phyloP scores from a whole-genome alignment of 2,329 filamentous ascomycete species.

The Pseudopyrenochaeta lycopersici region DNA sequence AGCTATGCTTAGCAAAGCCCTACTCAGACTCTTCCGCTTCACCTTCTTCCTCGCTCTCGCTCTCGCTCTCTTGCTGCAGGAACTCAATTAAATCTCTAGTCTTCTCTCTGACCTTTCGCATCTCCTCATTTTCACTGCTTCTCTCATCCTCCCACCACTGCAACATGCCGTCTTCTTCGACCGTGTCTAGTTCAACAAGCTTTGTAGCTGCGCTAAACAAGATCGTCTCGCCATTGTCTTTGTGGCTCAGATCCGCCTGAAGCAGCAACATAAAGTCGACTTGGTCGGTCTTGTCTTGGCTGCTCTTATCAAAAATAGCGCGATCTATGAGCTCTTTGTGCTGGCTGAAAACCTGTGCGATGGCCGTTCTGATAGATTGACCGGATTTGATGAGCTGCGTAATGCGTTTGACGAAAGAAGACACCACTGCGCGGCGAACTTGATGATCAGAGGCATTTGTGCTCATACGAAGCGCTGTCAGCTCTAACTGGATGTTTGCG shows the following conservation, averaged over 20 bases:
- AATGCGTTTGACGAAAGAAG: slow-evolving; percentile 84
- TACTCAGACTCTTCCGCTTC: slow-evolving; percentile 59
- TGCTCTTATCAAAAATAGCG: slow-evolving; percentile 66
- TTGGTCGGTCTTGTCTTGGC: slow-evolving; percentile 71
- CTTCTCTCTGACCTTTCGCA: slow-evolving; percentile 76
- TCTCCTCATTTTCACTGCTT: slow-evolving; percentile 71
- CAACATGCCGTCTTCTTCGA: slow-evolving; percentile 89
- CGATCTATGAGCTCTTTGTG: slow-evolving; percentile 69
- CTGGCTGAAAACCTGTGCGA: slow-evolving; percentile 53
- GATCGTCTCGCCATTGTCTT: slow-evolving; percentile 70
- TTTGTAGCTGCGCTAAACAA: slow-evolving; percentile 83
- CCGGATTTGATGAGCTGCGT: slow-evolving; percentile 70
- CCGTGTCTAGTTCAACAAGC: slow-evolving; percentile 81
- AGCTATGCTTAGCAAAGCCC: slow-evolving; percentile 4
- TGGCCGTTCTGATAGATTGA: slow-evolving; percentile 50
- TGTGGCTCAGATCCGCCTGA: slow-evolving; percentile 78
- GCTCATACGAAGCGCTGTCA: slow-evolving; percentile 90
- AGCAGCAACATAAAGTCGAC: slow-evolving; percentile 83
- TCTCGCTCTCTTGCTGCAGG: slow-evolving; percentile 80
- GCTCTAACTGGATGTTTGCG: slow-evolving; percentile 91
- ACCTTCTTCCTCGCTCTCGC: slow-evolving; percentile 69
- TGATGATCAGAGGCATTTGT: slow-evolving; percentile 90
- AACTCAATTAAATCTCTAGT: slow-evolving; percentile 80
- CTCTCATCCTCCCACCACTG: slow-evolving; percentile 86
- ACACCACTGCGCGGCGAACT: slow-evolving; percentile 85